These are phyloP conservation scores for Cryphonectria parasitica DNA, from an alignment of 2,329 filamentous ascomycete species.

Conservation along the genomic window DNA sequence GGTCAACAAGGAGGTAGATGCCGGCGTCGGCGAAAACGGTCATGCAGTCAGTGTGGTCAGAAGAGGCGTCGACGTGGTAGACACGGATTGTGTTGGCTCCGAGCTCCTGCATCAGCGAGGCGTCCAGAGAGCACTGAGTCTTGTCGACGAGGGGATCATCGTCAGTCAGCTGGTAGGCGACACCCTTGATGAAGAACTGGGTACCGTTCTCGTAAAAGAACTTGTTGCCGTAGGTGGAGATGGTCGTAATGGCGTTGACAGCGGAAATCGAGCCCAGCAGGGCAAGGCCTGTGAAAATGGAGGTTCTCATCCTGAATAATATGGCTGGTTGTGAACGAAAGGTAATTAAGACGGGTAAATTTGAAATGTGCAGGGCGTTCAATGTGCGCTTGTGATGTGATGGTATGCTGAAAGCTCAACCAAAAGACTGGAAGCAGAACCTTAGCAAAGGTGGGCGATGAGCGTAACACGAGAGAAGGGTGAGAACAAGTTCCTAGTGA, in stretches of 20 bases:
- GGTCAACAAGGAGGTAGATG: slow-evolving; percentile 83
- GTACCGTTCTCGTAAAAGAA: slow-evolving; percentile 79
- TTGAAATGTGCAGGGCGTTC: neutral
- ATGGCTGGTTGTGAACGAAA: neutral
- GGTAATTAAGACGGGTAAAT: neutral
- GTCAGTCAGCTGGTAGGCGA: slow-evolving; percentile 68
- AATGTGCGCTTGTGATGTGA: neutral
- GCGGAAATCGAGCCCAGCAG: slow-evolving; percentile 41
- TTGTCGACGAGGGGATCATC: slow-evolving; percentile 77
- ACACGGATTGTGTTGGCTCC: slow-evolving; percentile 85
- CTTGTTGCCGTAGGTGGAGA: slow-evolving; percentile 71
- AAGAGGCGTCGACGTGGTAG: slow-evolving; percentile 78
- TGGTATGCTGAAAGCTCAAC: neutral
- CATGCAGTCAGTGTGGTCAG: slow-evolving; percentile 81
- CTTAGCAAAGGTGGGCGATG: neutral
- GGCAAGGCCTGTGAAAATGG: slow-evolving; percentile 38
- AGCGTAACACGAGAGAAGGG: neutral
- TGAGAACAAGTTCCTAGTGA: neutral
- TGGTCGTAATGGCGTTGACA: slow-evolving; percentile 49
- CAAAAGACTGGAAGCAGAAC: neutral
- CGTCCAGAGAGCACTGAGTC: slow-evolving; percentile 77
- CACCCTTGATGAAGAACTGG: slow-evolving; percentile 49
- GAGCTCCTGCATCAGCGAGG: slow-evolving; percentile 75
- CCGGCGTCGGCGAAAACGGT: slow-evolving; percentile 75
- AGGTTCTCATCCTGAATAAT: slow-evolving; percentile 43